Evolutionary conservation across 441 rosid species (phyloP).

Genomic region (Codiaeum variegatum): DNA sequence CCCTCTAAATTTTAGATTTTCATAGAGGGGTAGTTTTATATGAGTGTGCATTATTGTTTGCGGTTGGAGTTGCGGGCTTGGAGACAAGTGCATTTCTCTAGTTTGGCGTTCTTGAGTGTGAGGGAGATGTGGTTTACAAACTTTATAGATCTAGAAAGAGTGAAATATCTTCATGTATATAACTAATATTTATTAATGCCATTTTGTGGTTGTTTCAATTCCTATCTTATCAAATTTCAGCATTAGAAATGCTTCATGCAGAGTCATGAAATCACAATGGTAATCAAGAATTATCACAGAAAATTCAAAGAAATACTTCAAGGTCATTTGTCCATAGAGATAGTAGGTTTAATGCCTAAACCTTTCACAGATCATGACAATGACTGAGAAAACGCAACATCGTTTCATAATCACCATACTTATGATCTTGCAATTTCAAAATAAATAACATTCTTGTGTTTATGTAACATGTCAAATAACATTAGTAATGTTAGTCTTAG

Average conservation of each 20-base stretch:
- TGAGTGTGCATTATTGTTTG: constrained; percentile 26
- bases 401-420: not conserved
- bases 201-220: constrained; percentile 7
- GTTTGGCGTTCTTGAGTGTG: not conserved
- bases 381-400: not conserved
- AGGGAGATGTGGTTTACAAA: not conserved
- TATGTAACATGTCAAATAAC: not conserved
- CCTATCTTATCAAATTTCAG: not conserved
- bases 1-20: constrained; percentile 19
- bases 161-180: constrained; percentile 14
- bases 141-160: not conserved
- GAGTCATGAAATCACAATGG: not conserved
- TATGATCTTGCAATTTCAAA: not conserved
- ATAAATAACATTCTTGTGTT: not conserved
- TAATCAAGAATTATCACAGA: not conserved
- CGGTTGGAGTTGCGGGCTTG: constrained; percentile 27
- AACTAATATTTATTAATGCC: constrained; percentile 3
- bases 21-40: constrained; percentile 21
- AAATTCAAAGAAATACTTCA: not conserved
- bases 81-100: constrained; percentile 1
- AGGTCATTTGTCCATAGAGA: not conserved
- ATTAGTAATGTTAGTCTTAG: too few relatives aligned
- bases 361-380: not conserved
- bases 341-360: not conserved
- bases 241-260: not conserved